Conservation (phyloP, 2,329 filamentous ascomycete species). For the Pseudophaeomoniella oleicola region DNA sequence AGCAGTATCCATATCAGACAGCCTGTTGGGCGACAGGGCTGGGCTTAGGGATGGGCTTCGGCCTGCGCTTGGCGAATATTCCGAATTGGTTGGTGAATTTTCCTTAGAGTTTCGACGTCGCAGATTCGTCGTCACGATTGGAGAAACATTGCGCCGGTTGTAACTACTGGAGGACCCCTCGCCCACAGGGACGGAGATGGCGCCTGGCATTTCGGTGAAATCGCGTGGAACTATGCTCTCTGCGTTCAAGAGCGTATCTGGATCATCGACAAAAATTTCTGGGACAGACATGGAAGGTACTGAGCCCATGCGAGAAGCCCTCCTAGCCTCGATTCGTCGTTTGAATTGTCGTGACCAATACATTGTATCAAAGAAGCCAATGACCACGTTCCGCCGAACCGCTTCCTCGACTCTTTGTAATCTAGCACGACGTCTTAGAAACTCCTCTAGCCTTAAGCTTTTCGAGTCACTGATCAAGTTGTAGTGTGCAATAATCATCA, state of each 20-base stretch:
- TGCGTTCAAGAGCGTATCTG: slow-evolving; percentile 30
- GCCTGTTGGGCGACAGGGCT: slow-evolving; percentile 7
- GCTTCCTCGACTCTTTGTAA: slow-evolving; percentile 92
- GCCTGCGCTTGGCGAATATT: slow-evolving; percentile 10
- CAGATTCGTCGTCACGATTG: slow-evolving; percentile 10
- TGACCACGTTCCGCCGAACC: slow-evolving; percentile 74
- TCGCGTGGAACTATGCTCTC: slow-evolving; percentile 10
- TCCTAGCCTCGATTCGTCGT: slow-evolving; percentile 56
- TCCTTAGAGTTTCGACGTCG: slow-evolving; percentile 8
- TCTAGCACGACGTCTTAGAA: slow-evolving; percentile 73
- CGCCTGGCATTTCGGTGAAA: slow-evolving; percentile 6
- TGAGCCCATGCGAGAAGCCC: slow-evolving; percentile 58
- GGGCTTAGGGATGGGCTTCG: slow-evolving; percentile 11
- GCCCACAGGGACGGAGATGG: slow-evolving; percentile 3
- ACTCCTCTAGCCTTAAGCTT: slow-evolving; percentile 87
- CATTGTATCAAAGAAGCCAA: slow-evolving; percentile 89
- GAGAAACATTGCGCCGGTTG: slow-evolving; percentile 7
- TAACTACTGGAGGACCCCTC: slow-evolving; percentile 4
- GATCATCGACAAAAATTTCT: slow-evolving; percentile 79
- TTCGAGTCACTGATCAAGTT: slow-evolving; percentile 98
- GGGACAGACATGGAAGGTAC: slow-evolving; percentile 72
- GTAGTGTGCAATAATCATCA: slow-evolving; percentile 95
- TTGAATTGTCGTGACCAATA: slow-evolving; percentile 78
- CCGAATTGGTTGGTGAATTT: slow-evolving; percentile 10
- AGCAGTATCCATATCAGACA: slow-evolving; percentile 12